Conservation (phyloP, 352 stramenopile species). For the Phytophthora idaei region DNA sequence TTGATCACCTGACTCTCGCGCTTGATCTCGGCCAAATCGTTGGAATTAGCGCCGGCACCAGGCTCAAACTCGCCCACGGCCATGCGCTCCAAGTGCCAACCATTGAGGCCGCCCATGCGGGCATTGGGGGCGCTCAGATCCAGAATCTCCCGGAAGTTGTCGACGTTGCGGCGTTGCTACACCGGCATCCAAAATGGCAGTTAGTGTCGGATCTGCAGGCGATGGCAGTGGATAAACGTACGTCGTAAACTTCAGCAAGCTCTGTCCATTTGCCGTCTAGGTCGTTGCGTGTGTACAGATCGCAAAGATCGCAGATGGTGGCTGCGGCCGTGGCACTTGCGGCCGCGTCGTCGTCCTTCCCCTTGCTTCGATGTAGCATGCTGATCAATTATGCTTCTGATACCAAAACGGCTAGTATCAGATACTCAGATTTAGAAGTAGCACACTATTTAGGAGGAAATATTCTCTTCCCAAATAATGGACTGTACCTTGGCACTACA, state of each 20-base stretch:
- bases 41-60: slow-evolving; percentile 26
- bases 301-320: slow-evolving; percentile 59
- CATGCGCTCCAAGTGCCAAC: slow-evolving; percentile 86
- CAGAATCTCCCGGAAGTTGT: slow-evolving; percentile 79
- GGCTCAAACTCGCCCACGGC: slow-evolving; percentile 74
- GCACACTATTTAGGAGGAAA: background rate
- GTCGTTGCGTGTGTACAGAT: slow-evolving; percentile 69
- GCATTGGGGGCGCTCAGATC: slow-evolving; percentile 64
- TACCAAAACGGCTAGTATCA: no score
- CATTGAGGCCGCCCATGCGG: slow-evolving; percentile 68
- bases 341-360: slow-evolving; percentile 35
- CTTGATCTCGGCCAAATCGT: slow-evolving; percentile 66
- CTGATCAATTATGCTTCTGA: background rate
- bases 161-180: slow-evolving; percentile 78
- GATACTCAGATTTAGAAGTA: background rate
- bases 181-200: background rate
- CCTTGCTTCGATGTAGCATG: slow-evolving; percentile 35
- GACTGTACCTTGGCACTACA: background rate
- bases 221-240: slow-evolving; percentile 30
- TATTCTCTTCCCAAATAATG: no score
- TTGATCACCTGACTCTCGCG: slow-evolving; percentile 64
- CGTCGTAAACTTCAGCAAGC: slow-evolving; percentile 73
- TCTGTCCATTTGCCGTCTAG: slow-evolving; percentile 73
- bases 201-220: background rate
- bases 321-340: slow-evolving; percentile 24